Conservation (phyloP, 305 asterid genomes). For the Fraxinus xanthoxyloides region DNA sequence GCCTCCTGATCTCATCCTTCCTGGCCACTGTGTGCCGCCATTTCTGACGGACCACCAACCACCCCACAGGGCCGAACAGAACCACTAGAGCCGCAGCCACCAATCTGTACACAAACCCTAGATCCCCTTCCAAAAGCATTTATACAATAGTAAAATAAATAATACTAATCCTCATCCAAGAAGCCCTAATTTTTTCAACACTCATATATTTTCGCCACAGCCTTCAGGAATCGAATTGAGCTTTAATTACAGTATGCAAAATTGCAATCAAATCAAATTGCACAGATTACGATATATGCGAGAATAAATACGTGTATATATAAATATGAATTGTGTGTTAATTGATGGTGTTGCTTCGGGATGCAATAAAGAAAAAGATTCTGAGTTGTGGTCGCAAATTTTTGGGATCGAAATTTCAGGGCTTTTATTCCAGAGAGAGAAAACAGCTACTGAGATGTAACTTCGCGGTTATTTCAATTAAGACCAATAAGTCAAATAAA, state of each 20-base stretch:
- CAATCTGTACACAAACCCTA: constrained; percentile 47
- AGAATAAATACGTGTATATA: not conserved
- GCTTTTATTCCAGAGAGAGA: constrained; percentile 21
- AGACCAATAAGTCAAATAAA: not conserved
- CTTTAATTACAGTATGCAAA: not conserved
- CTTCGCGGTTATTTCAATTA: not conserved
- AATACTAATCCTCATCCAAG: constrained; percentile 17
- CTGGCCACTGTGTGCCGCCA: constrained; percentile 57
- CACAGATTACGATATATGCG: not conserved
- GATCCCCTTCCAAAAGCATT: constrained; percentile 67
- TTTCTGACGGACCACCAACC: constrained; percentile 52
- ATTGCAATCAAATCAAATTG: not conserved
- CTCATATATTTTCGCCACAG: constrained; percentile 28
- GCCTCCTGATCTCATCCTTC: constrained; percentile 68
- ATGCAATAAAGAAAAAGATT: constrained; percentile 18
- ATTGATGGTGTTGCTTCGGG: constrained; percentile 17
- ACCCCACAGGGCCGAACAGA: constrained; percentile 34
- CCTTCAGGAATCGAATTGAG: not conserved
- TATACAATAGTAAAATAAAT: constrained; percentile 30
- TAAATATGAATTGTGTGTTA: not conserved
- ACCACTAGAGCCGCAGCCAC: constrained; percentile 41
- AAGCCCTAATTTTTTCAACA: constrained; percentile 40
- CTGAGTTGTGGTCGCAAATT: constrained; percentile 22
- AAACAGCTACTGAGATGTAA: not conserved
- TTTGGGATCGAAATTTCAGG: constrained; percentile 49